Percentiles rank a stretch among this genome's conserved stretches.
Conservation (phyloP, 371 early-diverging fungal species). For the Capillidium rhysosporum region DNA sequence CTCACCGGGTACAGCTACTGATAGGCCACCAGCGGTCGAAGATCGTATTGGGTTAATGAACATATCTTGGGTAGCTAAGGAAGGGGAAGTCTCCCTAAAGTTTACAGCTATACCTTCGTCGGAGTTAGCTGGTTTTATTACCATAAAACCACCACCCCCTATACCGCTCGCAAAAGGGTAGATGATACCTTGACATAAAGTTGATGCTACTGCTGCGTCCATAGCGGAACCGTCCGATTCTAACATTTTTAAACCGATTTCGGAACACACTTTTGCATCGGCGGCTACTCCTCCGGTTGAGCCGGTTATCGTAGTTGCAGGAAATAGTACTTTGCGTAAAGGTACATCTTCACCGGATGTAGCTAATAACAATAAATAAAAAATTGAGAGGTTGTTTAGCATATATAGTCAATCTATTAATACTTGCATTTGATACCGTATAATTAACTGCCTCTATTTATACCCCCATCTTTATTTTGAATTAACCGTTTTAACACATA, state of each 20-base stretch:
- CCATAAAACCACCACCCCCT: slow-evolving; percentile 96
- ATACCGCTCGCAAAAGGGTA: slow-evolving; percentile 93
- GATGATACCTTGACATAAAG: slow-evolving; percentile 84
- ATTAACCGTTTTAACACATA: too few relatives aligned
- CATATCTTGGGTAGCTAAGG: slow-evolving; percentile 46
- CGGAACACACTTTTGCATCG: slow-evolving; percentile 64
- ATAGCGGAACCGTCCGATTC: slow-evolving; percentile 89
- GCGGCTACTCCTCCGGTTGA: slow-evolving; percentile 61
- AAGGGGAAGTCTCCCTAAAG: slow-evolving; percentile 85
- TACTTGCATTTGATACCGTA: too few relatives aligned
- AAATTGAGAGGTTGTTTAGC: too few relatives aligned
- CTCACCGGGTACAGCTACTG: slow-evolving; percentile 67
- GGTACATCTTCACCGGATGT: too few relatives aligned
- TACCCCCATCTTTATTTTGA: too few relatives aligned
- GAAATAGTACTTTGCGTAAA: not conserved
- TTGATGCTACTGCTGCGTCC: slow-evolving; percentile 89
- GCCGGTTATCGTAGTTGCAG: slow-evolving; percentile 11
- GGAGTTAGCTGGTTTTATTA: slow-evolving; percentile 45
- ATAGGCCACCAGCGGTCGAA: slow-evolving; percentile 55
- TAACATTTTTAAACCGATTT: slow-evolving; percentile 71
- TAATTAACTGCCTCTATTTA: too few relatives aligned
- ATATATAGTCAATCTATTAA: too few relatives aligned
- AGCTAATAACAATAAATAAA: too few relatives aligned
- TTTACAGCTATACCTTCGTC: slow-evolving; percentile 22
- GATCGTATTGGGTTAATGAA: slow-evolving; percentile 21